phyloP scores from a whole-genome alignment of 163 green algal species.

The Scenedesmus sp. region DNA sequence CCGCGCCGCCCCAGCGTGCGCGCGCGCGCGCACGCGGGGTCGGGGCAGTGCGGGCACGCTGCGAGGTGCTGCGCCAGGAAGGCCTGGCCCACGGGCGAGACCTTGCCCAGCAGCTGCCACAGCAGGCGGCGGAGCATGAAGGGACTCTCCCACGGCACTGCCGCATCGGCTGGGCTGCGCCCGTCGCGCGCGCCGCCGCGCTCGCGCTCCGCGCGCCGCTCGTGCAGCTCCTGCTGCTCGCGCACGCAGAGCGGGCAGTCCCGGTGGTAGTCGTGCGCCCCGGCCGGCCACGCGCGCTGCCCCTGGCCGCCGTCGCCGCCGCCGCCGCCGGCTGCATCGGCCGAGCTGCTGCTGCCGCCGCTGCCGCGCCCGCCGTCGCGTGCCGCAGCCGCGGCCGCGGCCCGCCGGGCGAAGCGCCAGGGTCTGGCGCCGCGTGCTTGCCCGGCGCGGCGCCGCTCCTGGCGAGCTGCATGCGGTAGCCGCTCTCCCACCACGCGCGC shows the following conservation, averaged over 20 bases:
- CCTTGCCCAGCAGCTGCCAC: conserved; percentile 40
- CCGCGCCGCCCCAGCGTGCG: no score
- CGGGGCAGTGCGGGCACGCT: conserved; percentile 5
- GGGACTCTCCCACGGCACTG: background rate
- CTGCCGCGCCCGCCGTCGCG: background rate
- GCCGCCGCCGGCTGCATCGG: background rate
- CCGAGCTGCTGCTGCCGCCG: background rate
- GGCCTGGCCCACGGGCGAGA: conserved; percentile 15
- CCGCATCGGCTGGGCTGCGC: background rate
- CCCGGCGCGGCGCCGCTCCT: no score
- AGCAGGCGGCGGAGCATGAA: conserved; percentile 38
- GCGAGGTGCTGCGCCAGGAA: conserved; percentile 9
- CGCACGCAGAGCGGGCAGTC: background rate
- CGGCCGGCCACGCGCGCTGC: conserved; percentile 3
- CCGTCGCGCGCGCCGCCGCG: no score
- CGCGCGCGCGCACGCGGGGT: no score
- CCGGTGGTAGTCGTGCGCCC: background rate
- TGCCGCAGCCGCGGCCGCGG: background rate
- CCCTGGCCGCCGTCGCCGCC: background rate
- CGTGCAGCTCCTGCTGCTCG: conserved; percentile 16
- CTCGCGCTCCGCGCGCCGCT: conserved; percentile 1
- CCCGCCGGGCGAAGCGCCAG: no score
- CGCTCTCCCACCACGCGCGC: no score
- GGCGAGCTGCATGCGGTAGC: no score
- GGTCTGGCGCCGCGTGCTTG: no score